phyloP scores from a whole-genome alignment of 2,329 filamentous ascomycete genomes.

The Neobulgaria alba region DNA sequence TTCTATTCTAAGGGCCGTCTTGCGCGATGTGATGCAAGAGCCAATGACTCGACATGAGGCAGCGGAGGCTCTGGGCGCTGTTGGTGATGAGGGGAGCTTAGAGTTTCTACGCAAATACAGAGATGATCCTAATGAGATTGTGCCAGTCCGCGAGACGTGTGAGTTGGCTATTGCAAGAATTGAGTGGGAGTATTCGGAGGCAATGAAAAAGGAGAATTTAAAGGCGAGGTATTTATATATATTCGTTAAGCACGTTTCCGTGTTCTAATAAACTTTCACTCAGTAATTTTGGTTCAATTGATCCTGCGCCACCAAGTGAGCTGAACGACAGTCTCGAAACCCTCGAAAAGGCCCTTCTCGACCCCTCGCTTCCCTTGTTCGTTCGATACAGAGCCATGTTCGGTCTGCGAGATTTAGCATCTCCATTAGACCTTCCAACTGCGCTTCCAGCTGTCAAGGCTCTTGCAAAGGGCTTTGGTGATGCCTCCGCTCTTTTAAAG shows the following conservation, averaged over 20 bases:
- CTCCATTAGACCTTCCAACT: conserved; percentile 82
- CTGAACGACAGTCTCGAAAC: conserved; percentile 65
- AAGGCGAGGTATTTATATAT: conserved; percentile 58
- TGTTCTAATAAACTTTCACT: conserved; percentile 15
- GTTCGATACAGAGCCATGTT: conserved; percentile 97
- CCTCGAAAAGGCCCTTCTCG: conserved; percentile 68
- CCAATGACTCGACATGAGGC: conserved; percentile 95
- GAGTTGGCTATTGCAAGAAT: conserved; percentile 94
- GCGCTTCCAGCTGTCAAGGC: conserved; percentile 81
- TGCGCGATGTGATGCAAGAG: conserved; percentile 76
- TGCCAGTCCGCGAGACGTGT: conserved; percentile 87
- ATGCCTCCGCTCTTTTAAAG: conserved; percentile 85
- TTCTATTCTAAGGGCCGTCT: conserved; percentile 60
- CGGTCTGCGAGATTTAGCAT: conserved; percentile 86
- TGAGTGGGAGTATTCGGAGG: conserved; percentile 78
- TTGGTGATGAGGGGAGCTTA: conserved; percentile 68
- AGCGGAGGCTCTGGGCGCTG: conserved; percentile 84
- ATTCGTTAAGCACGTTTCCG: neutral
- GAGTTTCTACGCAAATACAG: conserved; percentile 64
- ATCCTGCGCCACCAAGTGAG: conserved; percentile 77
- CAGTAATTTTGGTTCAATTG: conserved; percentile 91
- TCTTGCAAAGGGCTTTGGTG: conserved; percentile 75
- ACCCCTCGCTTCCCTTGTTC: conserved; percentile 74
- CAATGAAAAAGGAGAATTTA: conserved; percentile 65
- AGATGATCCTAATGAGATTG: conserved; percentile 66